These are phyloP conservation scores for Arabidopsis suecica DNA, from an alignment of 345 rosid genomes.

Conservation along the genomic window DNA sequence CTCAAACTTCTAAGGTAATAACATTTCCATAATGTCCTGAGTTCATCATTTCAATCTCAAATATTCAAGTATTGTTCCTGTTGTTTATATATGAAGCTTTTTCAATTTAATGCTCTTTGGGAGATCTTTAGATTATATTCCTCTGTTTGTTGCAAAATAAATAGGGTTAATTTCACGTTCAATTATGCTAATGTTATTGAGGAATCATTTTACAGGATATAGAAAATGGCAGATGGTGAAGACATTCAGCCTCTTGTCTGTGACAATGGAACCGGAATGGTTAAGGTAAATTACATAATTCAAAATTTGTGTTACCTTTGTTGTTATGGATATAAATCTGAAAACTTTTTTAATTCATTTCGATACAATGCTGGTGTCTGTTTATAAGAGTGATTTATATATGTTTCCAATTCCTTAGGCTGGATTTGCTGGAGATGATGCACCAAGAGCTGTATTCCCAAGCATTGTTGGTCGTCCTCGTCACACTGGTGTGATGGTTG, in stretches of 20 bases:
- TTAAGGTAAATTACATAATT: slow-evolving; percentile 49
- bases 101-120: background rate
- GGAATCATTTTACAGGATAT: slow-evolving; percentile 26
- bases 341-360: background rate
- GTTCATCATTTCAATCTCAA: background rate
- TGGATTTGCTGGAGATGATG: slow-evolving; percentile 66
- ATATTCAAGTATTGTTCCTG: background rate
- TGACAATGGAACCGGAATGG: slow-evolving; percentile 74
- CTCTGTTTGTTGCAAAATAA: background rate
- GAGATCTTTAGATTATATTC: background rate
- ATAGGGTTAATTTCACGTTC: background rate
- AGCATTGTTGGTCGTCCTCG: slow-evolving; percentile 69
- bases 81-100: background rate
- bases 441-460: slow-evolving; percentile 63
- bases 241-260: slow-evolving; percentile 79
- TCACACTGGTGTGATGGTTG: slow-evolving; percentile 67
- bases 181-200: background rate
- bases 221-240: slow-evolving; percentile 86
- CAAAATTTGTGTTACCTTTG: background rate
- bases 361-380: background rate
- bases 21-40: background rate
- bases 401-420: slow-evolving; percentile 34
- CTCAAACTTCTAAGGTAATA: background rate
- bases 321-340: background rate
- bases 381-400: background rate